Evolutionary conservation across 148 eudicot genomes (phyloP), one percentile per base, ranked within the genome.

Genomic region (Diospyros lotus): DNA sequence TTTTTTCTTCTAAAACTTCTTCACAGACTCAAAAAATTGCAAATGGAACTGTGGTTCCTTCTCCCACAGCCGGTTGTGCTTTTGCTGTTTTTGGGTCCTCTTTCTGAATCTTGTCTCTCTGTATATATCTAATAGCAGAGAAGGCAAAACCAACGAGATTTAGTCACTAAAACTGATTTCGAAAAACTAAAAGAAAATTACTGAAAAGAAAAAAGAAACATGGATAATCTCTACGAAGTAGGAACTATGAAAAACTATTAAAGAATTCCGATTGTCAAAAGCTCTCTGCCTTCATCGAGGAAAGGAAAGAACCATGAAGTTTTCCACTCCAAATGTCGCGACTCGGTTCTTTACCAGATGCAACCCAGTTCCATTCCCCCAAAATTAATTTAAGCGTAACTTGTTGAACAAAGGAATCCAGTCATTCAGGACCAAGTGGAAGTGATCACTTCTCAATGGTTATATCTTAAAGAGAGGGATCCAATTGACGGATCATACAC

Each of bases 221-320:
- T 28, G 28, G 28, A 28, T 28, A 28, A 28, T 8, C n/a, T 5
- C 8, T 70, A 42, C 58, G 4, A 5, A 50, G 28, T 43, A 2
- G 11, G 9, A 56, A 28, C 28, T 1, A 12, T 10, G 14, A 48
- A 0, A 50, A 12, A 13, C n/a, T 66, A 46, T 46, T 66, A 15
- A 9, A 8, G 11, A 53, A 4, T 53, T 15, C 46, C 14, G 4
- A 17, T 13, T 5, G 45, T 41, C 14, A 44, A 65, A 51, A 28
- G 51, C 28, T 28, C 28, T 46, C 50, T 65, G 68, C 42, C 3
- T 44, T 17, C 68, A 14, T 65, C 13, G 51, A n/a, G 54, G 14
- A 10, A 66, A 66, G 69, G 69, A 45, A 66, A 11, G 69, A 66
- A 48, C 54, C 69, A 17, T 66, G 69, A 66, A 46, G 69, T 38